A percentile compares a stretch with the other conserved stretches of the same genome.
phyloP scores from a whole-genome alignment of 1,284 basidiomycete species.

The Malassezia nana region DNA sequence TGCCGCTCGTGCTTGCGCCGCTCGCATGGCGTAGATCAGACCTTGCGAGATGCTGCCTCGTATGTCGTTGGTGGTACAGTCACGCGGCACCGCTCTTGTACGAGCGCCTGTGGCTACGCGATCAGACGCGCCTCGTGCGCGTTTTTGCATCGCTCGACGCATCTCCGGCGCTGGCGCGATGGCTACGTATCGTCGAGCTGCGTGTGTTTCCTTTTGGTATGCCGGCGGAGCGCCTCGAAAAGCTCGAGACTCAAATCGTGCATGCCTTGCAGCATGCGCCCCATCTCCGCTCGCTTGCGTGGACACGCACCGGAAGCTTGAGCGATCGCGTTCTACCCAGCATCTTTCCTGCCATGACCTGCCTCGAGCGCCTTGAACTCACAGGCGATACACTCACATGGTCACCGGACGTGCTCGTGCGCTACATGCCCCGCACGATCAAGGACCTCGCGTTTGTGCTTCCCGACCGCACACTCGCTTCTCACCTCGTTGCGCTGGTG shows the following conservation, averaged over 20 bases:
- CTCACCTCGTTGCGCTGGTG: conserved; percentile 2
- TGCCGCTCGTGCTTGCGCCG: conserved; percentile 25
- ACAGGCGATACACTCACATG: conserved; percentile 33
- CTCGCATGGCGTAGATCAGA: conserved; percentile 29
- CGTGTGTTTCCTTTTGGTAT: conserved; percentile 42
- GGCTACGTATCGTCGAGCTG: conserved; percentile 31
- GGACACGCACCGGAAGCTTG: conserved; percentile 43
- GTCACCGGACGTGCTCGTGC: conserved; percentile 25
- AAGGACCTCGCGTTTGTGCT: conserved; percentile 17
- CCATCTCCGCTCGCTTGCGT: conserved; percentile 29
- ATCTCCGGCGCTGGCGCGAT: conserved; percentile 22
- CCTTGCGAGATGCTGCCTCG: conserved; percentile 29
- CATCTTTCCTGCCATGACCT: conserved; percentile 18
- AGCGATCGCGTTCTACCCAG: conserved; percentile 29
- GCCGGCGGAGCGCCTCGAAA: conserved; percentile 34
- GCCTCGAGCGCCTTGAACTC: conserved; percentile 29
- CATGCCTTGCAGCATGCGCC: conserved; percentile 19
- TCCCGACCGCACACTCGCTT: conserved; percentile 14
- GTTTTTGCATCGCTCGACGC: conserved; percentile 29
- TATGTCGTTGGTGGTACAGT: conserved; percentile 20
- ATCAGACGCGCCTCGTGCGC: conserved; percentile 31
- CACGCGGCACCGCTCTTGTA: conserved; percentile 35
- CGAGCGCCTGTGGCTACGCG: conserved; percentile 36
- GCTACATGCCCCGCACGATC: conserved; percentile 18
- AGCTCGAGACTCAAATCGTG: conserved; percentile 30